These are phyloP conservation scores for Sanguinoderma infundibulare DNA, from an alignment of 1,284 basidiomycete genomes.

Conservation along the genomic window DNA sequence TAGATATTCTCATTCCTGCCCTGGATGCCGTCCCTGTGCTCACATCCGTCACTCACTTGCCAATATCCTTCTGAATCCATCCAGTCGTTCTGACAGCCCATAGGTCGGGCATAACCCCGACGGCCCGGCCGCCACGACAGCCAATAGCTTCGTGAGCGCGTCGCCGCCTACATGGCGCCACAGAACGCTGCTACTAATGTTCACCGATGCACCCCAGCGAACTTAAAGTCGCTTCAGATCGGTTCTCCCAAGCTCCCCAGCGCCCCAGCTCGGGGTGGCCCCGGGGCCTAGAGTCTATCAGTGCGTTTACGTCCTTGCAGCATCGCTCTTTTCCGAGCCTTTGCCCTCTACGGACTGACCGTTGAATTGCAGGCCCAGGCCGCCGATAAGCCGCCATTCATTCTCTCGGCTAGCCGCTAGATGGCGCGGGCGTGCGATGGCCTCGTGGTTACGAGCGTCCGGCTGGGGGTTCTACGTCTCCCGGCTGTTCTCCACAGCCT, in stretches of 20 bases:
- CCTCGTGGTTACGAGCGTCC: slow-evolving; percentile 15
- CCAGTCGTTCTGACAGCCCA: not conserved
- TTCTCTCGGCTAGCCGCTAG: not conserved
- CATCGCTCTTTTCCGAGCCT: not conserved
- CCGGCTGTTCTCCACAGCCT: not conserved
- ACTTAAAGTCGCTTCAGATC: not conserved
- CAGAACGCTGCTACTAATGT: not conserved
- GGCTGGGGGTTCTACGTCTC: slow-evolving; percentile 2
- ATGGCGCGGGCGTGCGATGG: slow-evolving; percentile 7
- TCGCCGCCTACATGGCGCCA: not conserved
- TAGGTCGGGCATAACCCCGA: not conserved
- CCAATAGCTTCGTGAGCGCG: not conserved
- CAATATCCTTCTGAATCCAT: not conserved
- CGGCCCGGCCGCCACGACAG: not conserved
- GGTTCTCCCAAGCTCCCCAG: not conserved
- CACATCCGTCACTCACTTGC: not conserved
- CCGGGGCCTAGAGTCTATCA: not conserved
- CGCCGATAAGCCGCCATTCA: not conserved
- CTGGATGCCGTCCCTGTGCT: not conserved
- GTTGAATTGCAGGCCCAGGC: not conserved
- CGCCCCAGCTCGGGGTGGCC: not conserved
- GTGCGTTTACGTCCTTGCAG: not conserved
- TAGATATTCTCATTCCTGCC: not conserved
- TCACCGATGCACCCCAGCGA: not conserved
- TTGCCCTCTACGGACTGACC: not conserved